Evolutionary conservation across 495 filamentous ascomycete genomes (phyloP).

Genomic region (Penicillium desertorum): DNA sequence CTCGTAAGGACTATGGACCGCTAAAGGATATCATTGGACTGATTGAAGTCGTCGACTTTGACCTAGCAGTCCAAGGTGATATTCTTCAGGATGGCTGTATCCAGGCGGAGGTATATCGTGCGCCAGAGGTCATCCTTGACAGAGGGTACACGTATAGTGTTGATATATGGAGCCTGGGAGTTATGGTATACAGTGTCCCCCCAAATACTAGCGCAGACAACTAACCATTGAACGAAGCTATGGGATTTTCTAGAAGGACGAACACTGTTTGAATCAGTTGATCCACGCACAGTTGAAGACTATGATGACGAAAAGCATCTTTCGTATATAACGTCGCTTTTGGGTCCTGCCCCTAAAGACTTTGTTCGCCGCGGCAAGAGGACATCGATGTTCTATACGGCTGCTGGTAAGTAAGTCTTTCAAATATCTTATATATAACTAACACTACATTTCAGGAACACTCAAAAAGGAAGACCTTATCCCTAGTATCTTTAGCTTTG

Average conservation of each 20-base stretch:
- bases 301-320: constrained; percentile 34
- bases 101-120: constrained; percentile 41
- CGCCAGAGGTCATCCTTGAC: constrained; percentile 47
- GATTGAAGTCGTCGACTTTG: constrained; percentile 26
- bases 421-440: constrained; percentile 1
- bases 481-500: constrained; percentile 25
- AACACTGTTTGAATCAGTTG: constrained; percentile 26
- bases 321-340: constrained; percentile 36
- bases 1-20: constrained; percentile 19
- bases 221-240: constrained; percentile 24
- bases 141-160: constrained; percentile 38
- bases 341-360: constrained; percentile 37
- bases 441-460: constrained; percentile 8
- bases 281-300: constrained; percentile 17
- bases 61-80: constrained; percentile 25
- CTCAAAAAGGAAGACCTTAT: constrained; percentile 16
- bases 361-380: constrained; percentile 22
- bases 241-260: constrained; percentile 36
- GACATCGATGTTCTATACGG: constrained; percentile 23
- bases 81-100: constrained; percentile 33
- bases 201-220: not conserved
- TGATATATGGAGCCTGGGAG: constrained; percentile 49
- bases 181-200: constrained; percentile 30
- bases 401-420: constrained; percentile 8
- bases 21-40: constrained; percentile 12